Base-by-base conservation (phyloP, 352 stramenopile species). In the Phytophthora foliorum region DNA sequence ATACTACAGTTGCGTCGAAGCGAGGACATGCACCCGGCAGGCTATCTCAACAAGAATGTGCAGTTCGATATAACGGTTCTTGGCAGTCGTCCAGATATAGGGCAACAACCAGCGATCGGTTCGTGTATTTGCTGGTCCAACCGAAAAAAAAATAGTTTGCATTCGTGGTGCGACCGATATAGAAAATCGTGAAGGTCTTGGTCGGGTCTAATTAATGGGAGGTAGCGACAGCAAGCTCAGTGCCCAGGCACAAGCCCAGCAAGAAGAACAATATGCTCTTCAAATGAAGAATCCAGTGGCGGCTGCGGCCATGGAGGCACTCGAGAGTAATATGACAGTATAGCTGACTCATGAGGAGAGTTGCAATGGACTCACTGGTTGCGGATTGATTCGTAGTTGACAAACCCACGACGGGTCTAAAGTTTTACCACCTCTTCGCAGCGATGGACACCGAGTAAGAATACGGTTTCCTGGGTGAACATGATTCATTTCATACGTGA, bases 371-470 rank as follows among this genome's bases (percentile, higher is more conserved):
- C 24, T 34, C 11, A 39, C 29, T 31, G 6, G 6, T 36, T 39
- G 2, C 48, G 25, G 34, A 29, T 38, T 17, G 10, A 44, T 55
- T 57, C 6, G 14, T 36, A 87, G 81, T 89, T 17, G 74, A 87
- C n/a, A 72, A 72, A 51, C 21, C 63, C 21, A 74, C 72, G 8
- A 56, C 54, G 2, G 81, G 81, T 2, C 29, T 86, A n/a, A 66
- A 69, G 8, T 81, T 86, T 36, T 89, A 73, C 52, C 77, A 67
- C 0, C 54, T 86, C 21, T 89, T 89, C 50, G 69, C 77, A 8
- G 59, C 54, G 14, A 87, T 89, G 74, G 81, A 87, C 41, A 73
- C 45, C 16, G 77, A 87, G 81, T 88, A 66, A 44, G 62, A 49
- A 27, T 13, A 19, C 10, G 6, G 8, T 9, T 25, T 19, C 1